Percentiles rank a stretch among this genome's conserved stretches.
Conservation (phyloP, 129 eudicot species). For the Scalesia atractyloides region DNA sequence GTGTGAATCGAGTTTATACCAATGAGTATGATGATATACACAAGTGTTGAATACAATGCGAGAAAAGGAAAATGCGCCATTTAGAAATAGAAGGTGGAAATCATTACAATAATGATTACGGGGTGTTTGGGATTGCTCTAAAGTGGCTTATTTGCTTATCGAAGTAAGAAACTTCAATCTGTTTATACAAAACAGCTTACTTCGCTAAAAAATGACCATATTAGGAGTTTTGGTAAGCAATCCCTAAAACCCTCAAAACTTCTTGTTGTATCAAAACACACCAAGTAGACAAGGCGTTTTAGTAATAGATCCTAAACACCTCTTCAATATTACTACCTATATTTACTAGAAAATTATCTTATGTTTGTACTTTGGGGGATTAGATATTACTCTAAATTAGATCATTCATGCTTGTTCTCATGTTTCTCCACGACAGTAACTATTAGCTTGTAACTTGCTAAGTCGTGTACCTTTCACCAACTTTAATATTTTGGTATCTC, state of each 20-base stretch:
- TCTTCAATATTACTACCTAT: background rate
- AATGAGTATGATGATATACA: background rate
- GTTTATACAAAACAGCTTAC: background rate
- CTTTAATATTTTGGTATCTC: background rate
- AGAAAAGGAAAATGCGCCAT: too few species aligned
- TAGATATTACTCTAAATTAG: background rate
- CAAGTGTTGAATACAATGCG: background rate
- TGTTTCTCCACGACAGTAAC: background rate
- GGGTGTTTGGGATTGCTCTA: constrained; percentile 1
- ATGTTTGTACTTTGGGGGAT: background rate
- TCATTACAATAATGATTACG: background rate
- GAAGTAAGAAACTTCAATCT: background rate
- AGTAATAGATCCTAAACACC: background rate
- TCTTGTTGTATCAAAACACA: background rate
- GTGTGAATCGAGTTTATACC: background rate
- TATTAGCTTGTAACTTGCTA: background rate
- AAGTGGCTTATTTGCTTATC: background rate
- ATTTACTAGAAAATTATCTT: background rate
- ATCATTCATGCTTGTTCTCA: background rate
- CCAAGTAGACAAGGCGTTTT: background rate
- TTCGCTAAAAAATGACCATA: background rate
- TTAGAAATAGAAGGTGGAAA: background rate
- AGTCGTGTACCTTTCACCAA: background rate
- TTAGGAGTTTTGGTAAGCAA: background rate
- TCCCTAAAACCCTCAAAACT: background rate